These are phyloP conservation scores for Eucalyptus cladocalyx DNA, from an alignment of 345 rosid species.

Conservation along the genomic window DNA sequence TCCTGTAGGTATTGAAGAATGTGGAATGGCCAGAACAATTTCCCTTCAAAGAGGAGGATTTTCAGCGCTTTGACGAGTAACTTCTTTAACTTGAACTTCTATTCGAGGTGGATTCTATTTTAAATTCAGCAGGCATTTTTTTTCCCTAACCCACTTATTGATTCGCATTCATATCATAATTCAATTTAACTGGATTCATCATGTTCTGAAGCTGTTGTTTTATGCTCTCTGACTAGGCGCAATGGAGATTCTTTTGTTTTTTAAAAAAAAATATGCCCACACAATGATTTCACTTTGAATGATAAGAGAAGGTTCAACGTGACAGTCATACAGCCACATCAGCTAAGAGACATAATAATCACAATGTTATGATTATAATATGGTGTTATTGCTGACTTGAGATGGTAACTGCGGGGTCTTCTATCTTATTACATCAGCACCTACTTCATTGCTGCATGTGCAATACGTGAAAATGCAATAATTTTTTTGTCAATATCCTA, in stretches of 20 bases:
- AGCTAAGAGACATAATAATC: neutral
- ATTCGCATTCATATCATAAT: neutral
- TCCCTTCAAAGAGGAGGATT: conserved; percentile 85
- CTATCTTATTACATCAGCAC: neutral
- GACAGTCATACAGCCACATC: neutral
- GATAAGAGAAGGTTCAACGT: neutral
- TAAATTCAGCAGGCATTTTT: neutral
- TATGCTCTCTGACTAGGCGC: neutral
- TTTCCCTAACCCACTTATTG: neutral
- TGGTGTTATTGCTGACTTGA: neutral
- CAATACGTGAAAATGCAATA: neutral
- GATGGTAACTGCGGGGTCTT: neutral
- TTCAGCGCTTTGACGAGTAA: conserved; percentile 87
- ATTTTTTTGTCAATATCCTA: neutral
- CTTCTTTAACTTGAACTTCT: neutral
- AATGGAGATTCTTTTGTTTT: neutral
- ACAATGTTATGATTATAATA: neutral
- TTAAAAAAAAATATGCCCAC: neutral
- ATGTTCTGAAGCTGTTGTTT: neutral
- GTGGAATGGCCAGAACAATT: conserved; percentile 82
- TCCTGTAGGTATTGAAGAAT: conserved; percentile 49
- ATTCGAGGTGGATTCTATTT: neutral
- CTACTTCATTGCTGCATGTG: neutral
- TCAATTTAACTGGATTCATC: neutral
- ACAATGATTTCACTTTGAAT: neutral